Evolutionary conservation across 2,329 filamentous ascomycete species (phyloP).

Genomic region (Aspergillus persii): DNA sequence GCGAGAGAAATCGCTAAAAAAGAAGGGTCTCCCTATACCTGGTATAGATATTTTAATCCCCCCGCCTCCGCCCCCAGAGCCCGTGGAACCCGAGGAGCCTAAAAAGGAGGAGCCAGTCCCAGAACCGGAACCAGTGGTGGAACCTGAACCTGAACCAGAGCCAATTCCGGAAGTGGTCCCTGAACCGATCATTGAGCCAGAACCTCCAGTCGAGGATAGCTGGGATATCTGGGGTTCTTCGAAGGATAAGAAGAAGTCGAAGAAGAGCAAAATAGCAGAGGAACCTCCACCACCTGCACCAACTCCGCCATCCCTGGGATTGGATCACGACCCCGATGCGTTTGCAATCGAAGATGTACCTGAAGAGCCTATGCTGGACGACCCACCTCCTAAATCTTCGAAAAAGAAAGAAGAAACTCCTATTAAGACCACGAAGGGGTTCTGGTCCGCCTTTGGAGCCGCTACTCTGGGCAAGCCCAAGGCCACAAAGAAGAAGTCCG

Average conservation of each 20-base stretch:
- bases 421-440: constrained; percentile 35
- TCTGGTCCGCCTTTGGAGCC: constrained; percentile 46
- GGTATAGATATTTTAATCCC: constrained; percentile 29
- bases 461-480: constrained; percentile 39
- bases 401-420: constrained; percentile 43
- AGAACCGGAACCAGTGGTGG: constrained; percentile 20
- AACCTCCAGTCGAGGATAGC: constrained; percentile 22
- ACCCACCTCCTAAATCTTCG: constrained; percentile 35
- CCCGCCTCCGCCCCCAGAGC: constrained; percentile 20
- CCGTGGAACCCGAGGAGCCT: constrained; percentile 20
- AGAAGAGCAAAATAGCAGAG: constrained; percentile 45
- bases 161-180: constrained; percentile 23
- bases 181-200: constrained; percentile 5
- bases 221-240: constrained; percentile 37
- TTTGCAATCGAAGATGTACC: constrained; percentile 29
- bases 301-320: constrained; percentile 46
- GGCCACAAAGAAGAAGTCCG: constrained; percentile 46
- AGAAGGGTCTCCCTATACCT: constrained; percentile 30
- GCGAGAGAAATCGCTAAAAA: constrained; percentile 33
- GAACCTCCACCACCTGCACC: constrained; percentile 49
- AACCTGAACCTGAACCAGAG: constrained; percentile 29
- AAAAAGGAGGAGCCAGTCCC: constrained; percentile 27
- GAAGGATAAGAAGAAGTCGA: constrained; percentile 50
- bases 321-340: constrained; percentile 38
- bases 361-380: constrained; percentile 39